These are phyloP conservation scores for Fusarium oxysporum DNA, from an alignment of 2,329 filamentous ascomycete genomes.

Conservation along the genomic window DNA sequence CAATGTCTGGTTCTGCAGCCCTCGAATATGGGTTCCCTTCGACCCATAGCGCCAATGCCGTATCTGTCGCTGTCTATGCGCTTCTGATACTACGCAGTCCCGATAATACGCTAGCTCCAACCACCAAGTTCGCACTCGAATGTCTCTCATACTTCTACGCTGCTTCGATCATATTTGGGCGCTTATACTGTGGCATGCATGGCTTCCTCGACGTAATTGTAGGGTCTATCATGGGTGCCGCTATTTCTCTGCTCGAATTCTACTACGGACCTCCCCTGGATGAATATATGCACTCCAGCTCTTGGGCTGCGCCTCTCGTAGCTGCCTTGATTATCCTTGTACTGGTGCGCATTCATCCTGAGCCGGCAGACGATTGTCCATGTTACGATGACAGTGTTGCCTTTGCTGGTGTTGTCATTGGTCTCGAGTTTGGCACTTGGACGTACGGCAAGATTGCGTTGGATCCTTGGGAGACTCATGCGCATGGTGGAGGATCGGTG, in stretches of 20 bases:
- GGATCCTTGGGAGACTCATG: conserved; percentile 58
- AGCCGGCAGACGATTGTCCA: conserved; percentile 95
- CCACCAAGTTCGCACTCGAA: conserved; percentile 73
- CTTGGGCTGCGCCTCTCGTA: conserved; percentile 72
- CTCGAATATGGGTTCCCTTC: conserved; percentile 98
- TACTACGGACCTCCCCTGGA: conserved; percentile 73
- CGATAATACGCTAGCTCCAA: conserved; percentile 69
- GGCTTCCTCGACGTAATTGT: conserved; percentile 92
- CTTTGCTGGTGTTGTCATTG: conserved; percentile 91
- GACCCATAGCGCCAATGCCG: conserved; percentile 95
- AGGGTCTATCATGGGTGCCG: conserved; percentile 80
- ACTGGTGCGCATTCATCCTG: conserved; percentile 89
- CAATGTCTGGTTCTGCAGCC: conserved; percentile 95
- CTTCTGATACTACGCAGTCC: conserved; percentile 76
- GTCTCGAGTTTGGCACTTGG: conserved; percentile 85
- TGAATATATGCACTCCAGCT: conserved; percentile 73
- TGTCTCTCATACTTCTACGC: conserved; percentile 84
- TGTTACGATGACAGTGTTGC: conserved; percentile 97
- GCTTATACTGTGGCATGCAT: conserved; percentile 98
- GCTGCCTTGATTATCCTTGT: conserved; percentile 75
- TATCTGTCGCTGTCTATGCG: conserved; percentile 90
- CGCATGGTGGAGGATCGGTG: conserved; percentile 67
- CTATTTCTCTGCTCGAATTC: conserved; percentile 70
- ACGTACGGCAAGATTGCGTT: conserved; percentile 72
- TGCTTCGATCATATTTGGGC: conserved; percentile 87